phyloP scores from a whole-genome alignment of 352 stramenopile genomes.

The Phytophthora lateralis region DNA sequence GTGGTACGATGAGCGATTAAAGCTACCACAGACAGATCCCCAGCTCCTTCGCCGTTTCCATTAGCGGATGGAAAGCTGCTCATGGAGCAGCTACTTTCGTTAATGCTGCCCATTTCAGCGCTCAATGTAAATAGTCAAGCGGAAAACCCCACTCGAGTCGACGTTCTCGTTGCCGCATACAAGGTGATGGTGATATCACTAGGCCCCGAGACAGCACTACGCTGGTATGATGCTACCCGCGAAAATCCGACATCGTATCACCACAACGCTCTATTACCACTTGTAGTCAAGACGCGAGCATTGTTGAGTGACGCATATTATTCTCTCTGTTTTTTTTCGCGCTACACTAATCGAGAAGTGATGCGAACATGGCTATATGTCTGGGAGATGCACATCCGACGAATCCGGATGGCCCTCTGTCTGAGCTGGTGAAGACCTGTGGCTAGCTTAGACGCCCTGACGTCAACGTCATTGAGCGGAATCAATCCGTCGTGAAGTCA shows the following conservation, averaged over 20 bases:
- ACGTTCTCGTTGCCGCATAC: conserved; percentile 10
- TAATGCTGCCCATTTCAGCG: conserved; percentile 4
- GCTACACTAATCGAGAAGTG: conserved; percentile 14
- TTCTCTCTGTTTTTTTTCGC: conserved; percentile 5
- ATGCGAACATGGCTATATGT: conserved; percentile 8
- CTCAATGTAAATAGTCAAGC: conserved; percentile 9
- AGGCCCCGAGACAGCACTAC: neutral
- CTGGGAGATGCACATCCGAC: conserved; percentile 8
- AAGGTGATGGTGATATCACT: conserved; percentile 5
- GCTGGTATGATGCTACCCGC: too few species aligned
- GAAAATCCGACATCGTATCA: conserved; percentile 5
- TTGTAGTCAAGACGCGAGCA: neutral
- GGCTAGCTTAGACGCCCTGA: neutral
- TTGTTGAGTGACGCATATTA: conserved; percentile 6
- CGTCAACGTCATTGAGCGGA: conserved; percentile 5
- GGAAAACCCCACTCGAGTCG: conserved; percentile 10
- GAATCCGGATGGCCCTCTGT: neutral
- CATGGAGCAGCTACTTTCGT: conserved; percentile 9
- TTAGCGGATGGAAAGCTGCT: neutral
- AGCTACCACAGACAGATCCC: neutral
- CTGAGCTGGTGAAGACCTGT: conserved; percentile 9
- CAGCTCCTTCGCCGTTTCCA: neutral
- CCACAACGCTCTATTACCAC: neutral
- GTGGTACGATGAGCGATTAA: conserved; percentile 5
- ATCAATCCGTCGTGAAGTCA: conserved; percentile 9